Evolutionary conservation across 768 basidiomycete genomes (phyloP).

Genomic region (Stropharia rugosoannulata): DNA sequence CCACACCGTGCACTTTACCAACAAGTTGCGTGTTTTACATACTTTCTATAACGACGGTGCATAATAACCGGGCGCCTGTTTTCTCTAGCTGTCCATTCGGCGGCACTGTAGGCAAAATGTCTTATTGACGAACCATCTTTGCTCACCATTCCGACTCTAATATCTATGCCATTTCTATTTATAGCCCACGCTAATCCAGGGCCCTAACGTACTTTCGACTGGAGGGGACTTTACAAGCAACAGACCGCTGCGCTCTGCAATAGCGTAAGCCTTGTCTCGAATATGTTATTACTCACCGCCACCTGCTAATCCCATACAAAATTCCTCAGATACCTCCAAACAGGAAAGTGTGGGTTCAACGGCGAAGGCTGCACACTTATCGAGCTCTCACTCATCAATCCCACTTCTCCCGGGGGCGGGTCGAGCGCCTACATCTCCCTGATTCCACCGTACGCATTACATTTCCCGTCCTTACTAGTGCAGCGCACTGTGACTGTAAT

Average conservation of each 20-base stretch:
- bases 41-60: no score
- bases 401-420: slow-evolving; percentile 27
- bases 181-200: slow-evolving; percentile 24
- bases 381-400: slow-evolving; percentile 33
- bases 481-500: no score
- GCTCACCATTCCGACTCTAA: no score
- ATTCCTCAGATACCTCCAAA: slow-evolving; percentile 2
- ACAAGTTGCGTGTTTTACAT: slow-evolving; percentile 28
- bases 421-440: slow-evolving; percentile 34
- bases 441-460: slow-evolving; percentile 32
- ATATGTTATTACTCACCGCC: no score
- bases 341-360: slow-evolving; percentile 31
- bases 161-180: no score
- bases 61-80: background rate
- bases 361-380: slow-evolving; percentile 35
- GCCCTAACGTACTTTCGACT: slow-evolving; percentile 23
- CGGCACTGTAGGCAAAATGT: background rate
- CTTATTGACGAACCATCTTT: no score
- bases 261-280: slow-evolving; percentile 17
- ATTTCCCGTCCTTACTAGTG: no score
- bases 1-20: slow-evolving; percentile 44
- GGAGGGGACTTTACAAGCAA: slow-evolving; percentile 24
- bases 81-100: background rate
- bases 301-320: background rate
- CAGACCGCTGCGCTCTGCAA: slow-evolving; percentile 26